Evolutionary conservation across 2,329 filamentous ascomycete species (phyloP).

Genomic region (Zarea fungicola): DNA sequence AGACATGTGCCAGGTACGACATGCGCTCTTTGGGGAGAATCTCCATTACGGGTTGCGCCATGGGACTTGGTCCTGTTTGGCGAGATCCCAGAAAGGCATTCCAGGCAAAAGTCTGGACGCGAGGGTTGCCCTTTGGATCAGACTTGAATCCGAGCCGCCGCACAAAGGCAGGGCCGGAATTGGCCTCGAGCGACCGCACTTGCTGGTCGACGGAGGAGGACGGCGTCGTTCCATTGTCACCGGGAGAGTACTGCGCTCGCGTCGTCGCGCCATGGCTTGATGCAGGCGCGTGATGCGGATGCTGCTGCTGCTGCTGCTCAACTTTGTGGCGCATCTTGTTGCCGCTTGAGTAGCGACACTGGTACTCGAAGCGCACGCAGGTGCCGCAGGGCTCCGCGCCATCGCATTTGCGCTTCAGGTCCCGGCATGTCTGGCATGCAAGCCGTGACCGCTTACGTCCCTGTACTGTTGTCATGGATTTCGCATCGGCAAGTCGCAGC

Average conservation of each 20-base stretch:
- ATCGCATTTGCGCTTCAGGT: slow-evolving; percentile 53
- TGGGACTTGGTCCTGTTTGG: slow-evolving; percentile 17
- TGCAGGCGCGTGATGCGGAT: neutral
- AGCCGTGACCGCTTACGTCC: slow-evolving; percentile 35
- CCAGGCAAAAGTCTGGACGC: slow-evolving; percentile 53
- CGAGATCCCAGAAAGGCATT: slow-evolving; percentile 35
- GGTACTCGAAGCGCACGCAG: slow-evolving; percentile 48
- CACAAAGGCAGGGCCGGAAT: slow-evolving; percentile 53
- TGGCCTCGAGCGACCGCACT: slow-evolving; percentile 44
- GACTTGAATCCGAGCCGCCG: slow-evolving; percentile 46
- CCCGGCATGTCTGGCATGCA: slow-evolving; percentile 47
- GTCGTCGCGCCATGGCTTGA: neutral
- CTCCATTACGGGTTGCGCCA: slow-evolving; percentile 35
- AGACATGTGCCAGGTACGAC: slow-evolving; percentile 38
- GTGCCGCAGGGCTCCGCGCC: slow-evolving; percentile 47
- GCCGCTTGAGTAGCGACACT: slow-evolving; percentile 40
- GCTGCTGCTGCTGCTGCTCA: slow-evolving; percentile 8
- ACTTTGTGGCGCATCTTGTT: slow-evolving; percentile 13
- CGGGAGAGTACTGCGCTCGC: slow-evolving; percentile 10
- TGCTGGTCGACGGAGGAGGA: slow-evolving; percentile 20
- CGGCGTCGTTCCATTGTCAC: slow-evolving; percentile 18
- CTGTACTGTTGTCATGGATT: slow-evolving; percentile 11
- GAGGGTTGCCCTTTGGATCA: slow-evolving; percentile 47
- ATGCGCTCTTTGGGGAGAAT: slow-evolving; percentile 44
- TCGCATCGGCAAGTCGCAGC: too few relatives aligned